Conservation (phyloP, 23 red algal species). For the Gracilariopsis chorda region DNA sequence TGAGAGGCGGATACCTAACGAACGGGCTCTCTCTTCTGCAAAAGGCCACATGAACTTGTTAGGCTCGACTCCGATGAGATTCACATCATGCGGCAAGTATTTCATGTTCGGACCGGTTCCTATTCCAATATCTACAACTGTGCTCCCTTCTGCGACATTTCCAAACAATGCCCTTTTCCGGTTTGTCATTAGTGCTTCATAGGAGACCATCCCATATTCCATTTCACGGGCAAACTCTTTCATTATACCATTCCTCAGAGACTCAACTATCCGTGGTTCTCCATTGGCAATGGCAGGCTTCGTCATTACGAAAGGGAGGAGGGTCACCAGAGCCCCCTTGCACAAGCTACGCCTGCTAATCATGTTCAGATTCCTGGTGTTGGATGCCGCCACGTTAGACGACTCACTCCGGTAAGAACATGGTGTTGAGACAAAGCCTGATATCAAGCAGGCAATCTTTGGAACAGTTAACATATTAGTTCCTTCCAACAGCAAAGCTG, state of each 20-base stretch:
- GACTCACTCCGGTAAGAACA: too few relatives aligned
- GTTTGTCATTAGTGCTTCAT: constrained; percentile 45
- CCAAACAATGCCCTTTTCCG: constrained; percentile 45
- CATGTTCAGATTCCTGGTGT: too few relatives aligned
- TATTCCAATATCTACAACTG: constrained; percentile 64
- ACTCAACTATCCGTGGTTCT: background rate
- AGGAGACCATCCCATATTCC: constrained; percentile 61
- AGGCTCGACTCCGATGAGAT: constrained; percentile 66
- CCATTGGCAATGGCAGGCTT: too few relatives aligned
- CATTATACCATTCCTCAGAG: background rate
- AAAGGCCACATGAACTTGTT: constrained; percentile 68
- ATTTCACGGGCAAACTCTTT: constrained; percentile 55
- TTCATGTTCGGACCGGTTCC: constrained; percentile 74
- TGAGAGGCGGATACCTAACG: background rate
- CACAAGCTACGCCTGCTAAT: too few relatives aligned
- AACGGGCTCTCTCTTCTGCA: background rate
- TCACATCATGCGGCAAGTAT: constrained; percentile 28
- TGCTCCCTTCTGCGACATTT: background rate
- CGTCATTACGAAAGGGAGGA: too few relatives aligned
- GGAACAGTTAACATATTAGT: too few relatives aligned
- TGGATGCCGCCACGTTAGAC: too few relatives aligned
- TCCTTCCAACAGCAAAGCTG: too few relatives aligned
- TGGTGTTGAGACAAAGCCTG: too few relatives aligned
- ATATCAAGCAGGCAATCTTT: too few relatives aligned
- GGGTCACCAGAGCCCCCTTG: too few relatives aligned